These are phyloP conservation scores for Plasmodium inui DNA, from an alignment of 169 alveolate genomes.

Conservation along the genomic window DNA sequence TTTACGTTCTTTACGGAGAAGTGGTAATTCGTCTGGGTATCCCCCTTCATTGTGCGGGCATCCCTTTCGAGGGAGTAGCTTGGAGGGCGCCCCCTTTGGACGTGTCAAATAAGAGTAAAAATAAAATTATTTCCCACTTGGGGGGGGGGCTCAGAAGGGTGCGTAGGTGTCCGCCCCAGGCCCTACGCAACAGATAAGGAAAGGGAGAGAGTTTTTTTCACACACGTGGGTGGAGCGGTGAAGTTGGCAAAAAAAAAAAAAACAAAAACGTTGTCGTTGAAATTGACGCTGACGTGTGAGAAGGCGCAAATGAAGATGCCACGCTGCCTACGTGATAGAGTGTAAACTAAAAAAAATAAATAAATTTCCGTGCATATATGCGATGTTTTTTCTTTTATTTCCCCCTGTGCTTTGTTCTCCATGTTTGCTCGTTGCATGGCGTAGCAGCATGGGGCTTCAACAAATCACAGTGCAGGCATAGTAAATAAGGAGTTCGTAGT, in stretches of 20 bases:
- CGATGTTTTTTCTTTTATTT: background rate
- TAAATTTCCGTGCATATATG: background rate
- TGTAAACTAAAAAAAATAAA: background rate
- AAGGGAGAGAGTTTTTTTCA: background rate
- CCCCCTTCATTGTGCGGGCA: conserved; percentile 21
- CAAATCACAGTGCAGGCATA: background rate
- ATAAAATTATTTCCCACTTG: background rate
- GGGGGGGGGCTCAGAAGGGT: background rate
- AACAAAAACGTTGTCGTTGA: background rate
- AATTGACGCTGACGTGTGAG: background rate
- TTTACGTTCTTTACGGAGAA: conserved; percentile 58
- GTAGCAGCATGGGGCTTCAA: background rate
- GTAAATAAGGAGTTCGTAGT: background rate
- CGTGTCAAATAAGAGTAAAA: background rate
- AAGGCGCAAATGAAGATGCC: background rate
- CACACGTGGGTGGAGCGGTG: background rate
- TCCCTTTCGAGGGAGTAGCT: background rate
- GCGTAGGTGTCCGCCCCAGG: background rate
- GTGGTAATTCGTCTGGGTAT: conserved; percentile 17
- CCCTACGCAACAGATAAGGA: background rate
- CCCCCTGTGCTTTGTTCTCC: background rate
- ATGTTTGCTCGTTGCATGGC: background rate
- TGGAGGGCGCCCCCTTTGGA: background rate
- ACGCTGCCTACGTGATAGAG: background rate
- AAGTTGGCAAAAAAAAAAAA: background rate